phyloP scores from a whole-genome alignment of 2,329 filamentous ascomycete genomes.

The Oidium heveae region DNA sequence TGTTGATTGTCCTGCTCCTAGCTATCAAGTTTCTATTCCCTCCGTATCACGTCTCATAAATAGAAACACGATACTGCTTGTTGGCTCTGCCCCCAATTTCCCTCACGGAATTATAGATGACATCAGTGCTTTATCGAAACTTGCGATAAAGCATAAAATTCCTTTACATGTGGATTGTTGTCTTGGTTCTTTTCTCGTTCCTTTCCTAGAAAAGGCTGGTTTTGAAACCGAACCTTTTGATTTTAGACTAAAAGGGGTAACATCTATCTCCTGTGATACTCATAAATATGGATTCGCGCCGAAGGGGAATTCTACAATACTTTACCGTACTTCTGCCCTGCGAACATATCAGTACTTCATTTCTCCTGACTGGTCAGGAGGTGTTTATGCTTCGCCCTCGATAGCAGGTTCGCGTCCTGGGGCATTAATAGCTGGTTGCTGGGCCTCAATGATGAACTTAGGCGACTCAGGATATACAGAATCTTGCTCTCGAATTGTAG shows the following conservation, averaged over 20 bases:
- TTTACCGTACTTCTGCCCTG: conserved; percentile 61
- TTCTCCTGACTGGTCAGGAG: conserved; percentile 79
- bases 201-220: conserved; percentile 77
- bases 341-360: conserved; percentile 92
- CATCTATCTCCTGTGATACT: conserved; percentile 86
- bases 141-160: conserved; percentile 55
- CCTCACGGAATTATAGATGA: conserved; percentile 96
- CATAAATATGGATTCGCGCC: conserved; percentile 98
- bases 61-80: conserved; percentile 76
- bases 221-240: conserved; percentile 78
- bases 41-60: conserved; percentile 71
- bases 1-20: conserved; percentile 63
- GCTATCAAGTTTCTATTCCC: conserved; percentile 59
- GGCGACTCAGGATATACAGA: conserved; percentile 75
- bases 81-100: conserved; percentile 91
- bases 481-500: conserved; percentile 70
- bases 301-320: conserved; percentile 81
- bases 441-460: conserved; percentile 72
- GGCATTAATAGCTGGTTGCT: conserved; percentile 84
- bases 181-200: conserved; percentile 81
- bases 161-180: conserved; percentile 96
- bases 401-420: conserved; percentile 82
- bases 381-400: conserved; percentile 81
- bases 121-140: conserved; percentile 58
- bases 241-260: conserved; percentile 82